Evolutionary conservation across 495 filamentous ascomycete species (phyloP), one percentile per base, ranked within the genome.

Genomic region (Lepraria neglecta): DNA sequence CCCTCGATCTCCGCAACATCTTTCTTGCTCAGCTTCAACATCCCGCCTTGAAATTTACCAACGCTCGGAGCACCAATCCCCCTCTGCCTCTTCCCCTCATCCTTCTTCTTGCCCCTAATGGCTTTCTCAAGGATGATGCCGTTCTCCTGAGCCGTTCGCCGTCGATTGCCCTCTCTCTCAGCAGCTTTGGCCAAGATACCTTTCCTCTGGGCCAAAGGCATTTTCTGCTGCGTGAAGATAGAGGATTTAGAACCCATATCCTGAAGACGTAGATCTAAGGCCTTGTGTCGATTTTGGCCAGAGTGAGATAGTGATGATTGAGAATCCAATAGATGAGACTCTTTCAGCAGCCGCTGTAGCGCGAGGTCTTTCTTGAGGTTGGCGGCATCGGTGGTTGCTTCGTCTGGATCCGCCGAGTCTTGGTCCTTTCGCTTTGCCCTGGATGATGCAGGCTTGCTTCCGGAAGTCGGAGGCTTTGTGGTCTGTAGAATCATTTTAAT

Each of bases 281-380:
- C 91, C 71, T 88, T 90, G 62, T 89, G 82, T 28, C 82, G 78
- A 68, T 82, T 82, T 64, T 79, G 82, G 17, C 87, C 87, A 0
- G 81, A 80, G 1, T 81, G 78, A 6, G 82, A 77, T 48, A 87
- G 83, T n/a, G 81, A 79, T 11, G 76, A 76, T 3, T 84, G 78
- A 0, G 78, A 73, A 17, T 91, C 86, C 57, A 98, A 84, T 42
- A 98, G 86, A 73, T 97, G 92, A 1, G 92, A 97, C 77, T 98
- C 94, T 61, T 84, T 78, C 12, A 98, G 83, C 12, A 98, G 82
- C 17, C 91, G 83, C 68, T 97, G 92, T 21, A 98, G 81, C 11
- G 87, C 91, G 27, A 97, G 82, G 67, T 98, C 94, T 70, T 97
- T 94, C 73, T 92, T 92, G 3, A 97, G 76, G 63, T 89, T 87